Evolutionary conservation across 2,329 filamentous ascomycete species (phyloP), one percentile per base, ranked within the genome.

Genomic region (Penicillium sp.): DNA sequence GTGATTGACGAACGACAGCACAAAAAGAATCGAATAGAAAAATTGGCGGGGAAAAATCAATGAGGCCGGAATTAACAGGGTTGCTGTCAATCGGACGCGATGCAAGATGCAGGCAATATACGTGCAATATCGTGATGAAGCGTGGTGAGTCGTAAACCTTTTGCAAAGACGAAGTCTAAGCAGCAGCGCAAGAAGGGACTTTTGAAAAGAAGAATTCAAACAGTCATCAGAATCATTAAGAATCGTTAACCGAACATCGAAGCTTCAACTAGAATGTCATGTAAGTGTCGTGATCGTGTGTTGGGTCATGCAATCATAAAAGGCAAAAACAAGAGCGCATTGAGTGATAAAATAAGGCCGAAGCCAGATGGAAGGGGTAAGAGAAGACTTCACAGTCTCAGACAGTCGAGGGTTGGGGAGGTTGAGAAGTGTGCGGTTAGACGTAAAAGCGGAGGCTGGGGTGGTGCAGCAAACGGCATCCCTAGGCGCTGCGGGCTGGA

Each of bases 131-230:
- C 51, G 51, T 53, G 21, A 31, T 29, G 45, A 44, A 43, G 51
- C 69, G 69, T 72, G 58, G 63, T 63, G 55, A 59, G 58, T 71
- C 67, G 68, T 70, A n/a, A 39, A 66, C 59, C 61, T 64, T 66
- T 60, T 63, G 41, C 38, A 21, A 64, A 66, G 59, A 62, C 61
- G 65, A 44, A 43, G 56, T 45, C 58, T 50, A 53, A 56, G 58
- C 52, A 54, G 34, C 45, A 45, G 41, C 55, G 61, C 55, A 58
- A 58, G 45, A 39, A 53, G 13, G 13, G 43, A 49, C 27, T 56
- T 50, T 50, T 39, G 11, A 22, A 39, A 51, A 45, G 40, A 59
- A 50, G 57, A 64, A 63, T 63, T 55, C 53, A 60, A 48, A 56
- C 53, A 48, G 48, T 61, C 62, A 61, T 60, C 55, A 60, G 52